Percentiles rank a stretch among this genome's conserved stretches.
Evolutionary conservation across 495 filamentous ascomycete genomes (phyloP).

Genomic region (Trichoderma gamsii): DNA sequence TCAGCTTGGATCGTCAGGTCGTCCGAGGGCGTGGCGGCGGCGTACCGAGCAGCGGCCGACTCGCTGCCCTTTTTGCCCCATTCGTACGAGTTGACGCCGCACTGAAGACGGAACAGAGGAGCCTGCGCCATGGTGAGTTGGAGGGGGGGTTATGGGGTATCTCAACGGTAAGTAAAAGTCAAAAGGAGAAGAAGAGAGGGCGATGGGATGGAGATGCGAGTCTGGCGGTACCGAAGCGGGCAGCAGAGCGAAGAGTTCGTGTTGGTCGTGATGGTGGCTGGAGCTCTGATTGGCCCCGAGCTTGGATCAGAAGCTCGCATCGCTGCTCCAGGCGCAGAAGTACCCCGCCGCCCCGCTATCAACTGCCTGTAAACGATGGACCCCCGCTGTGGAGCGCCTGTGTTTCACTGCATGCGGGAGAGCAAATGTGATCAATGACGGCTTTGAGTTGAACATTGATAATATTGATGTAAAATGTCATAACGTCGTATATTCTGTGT

Average conservation of each 20-base stretch:
- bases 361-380: neutral
- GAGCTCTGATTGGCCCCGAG: neutral
- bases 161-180: neutral
- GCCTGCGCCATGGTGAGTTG: slow-evolving; percentile 35
- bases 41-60: slow-evolving; percentile 73
- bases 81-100: slow-evolving; percentile 97
- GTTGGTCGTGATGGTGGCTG: neutral
- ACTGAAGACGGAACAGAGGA: slow-evolving; percentile 85
- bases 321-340: neutral
- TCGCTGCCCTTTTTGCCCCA: slow-evolving; percentile 90
- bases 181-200: neutral
- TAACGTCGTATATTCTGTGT: too few species aligned
- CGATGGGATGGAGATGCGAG: neutral
- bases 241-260: too few species aligned
- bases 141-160: neutral
- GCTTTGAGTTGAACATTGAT: too few species aligned
- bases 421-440: too few species aligned
- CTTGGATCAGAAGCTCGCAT: neutral
- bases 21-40: slow-evolving; percentile 64
- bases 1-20: slow-evolving; percentile 72
- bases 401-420: neutral
- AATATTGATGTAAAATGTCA: too few species aligned
- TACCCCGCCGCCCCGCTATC: slow-evolving; percentile 4
- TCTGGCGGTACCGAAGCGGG: neutral
- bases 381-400: slow-evolving; percentile 12